A percentile compares a stretch with the other conserved stretches of the same genome.
These are phyloP conservation scores for Polyplosphaeria fusca DNA, from an alignment of 495 filamentous ascomycete species.

Conservation along the genomic window DNA sequence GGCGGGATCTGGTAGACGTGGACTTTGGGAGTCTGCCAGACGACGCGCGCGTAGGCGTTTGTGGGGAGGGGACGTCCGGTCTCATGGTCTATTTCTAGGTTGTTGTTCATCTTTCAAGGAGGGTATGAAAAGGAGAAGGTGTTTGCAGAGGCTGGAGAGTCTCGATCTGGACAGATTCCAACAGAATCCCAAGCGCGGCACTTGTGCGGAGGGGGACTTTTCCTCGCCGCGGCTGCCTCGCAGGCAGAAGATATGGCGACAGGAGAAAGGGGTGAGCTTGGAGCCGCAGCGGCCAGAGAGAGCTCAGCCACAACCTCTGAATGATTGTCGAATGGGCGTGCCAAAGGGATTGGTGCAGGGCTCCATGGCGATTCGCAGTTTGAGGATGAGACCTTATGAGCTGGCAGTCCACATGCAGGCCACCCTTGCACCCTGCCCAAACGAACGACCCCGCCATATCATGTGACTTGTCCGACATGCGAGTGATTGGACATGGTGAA, in stretches of 20 bases:
- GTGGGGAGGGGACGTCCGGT: constrained; percentile 54
- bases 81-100: constrained; percentile 63
- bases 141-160: too few relatives aligned
- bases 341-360: constrained; percentile 17
- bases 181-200: too few relatives aligned
- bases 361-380: constrained; percentile 10
- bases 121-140: too few relatives aligned
- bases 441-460: background rate
- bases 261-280: background rate
- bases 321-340: constrained; percentile 33
- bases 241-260: too few relatives aligned
- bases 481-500: too few relatives aligned
- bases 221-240: too few relatives aligned
- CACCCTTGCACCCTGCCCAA: constrained; percentile 3
- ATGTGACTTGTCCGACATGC: too few relatives aligned
- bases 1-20: constrained; percentile 81
- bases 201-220: too few relatives aligned
- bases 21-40: constrained; percentile 65
- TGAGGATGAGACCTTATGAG: constrained; percentile 11
- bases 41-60: constrained; percentile 73
- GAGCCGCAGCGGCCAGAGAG: background rate
- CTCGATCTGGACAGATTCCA: too few relatives aligned
- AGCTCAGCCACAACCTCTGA: constrained; percentile 25
- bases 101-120: constrained; percentile 43
- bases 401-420: constrained; percentile 18